These are phyloP conservation scores for Garcileccinum viscosum DNA, from an alignment of 1,284 basidiomycete genomes.

Conservation along the genomic window DNA sequence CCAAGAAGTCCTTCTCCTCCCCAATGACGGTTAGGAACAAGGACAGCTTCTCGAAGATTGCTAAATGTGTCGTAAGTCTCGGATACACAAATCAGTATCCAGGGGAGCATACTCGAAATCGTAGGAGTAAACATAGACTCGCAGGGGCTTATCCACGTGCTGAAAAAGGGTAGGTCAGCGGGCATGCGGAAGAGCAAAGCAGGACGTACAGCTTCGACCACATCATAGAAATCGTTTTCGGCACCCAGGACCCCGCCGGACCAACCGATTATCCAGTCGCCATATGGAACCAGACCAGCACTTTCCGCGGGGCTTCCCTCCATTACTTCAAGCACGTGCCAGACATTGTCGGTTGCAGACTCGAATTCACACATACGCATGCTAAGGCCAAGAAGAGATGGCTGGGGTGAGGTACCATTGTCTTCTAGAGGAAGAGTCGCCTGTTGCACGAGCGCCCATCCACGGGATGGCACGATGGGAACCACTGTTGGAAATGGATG, in stretches of 20 bases:
- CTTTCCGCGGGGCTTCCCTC: conserved; percentile 96
- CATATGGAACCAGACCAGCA: conserved; percentile 84
- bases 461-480: conserved; percentile 81
- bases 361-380: conserved; percentile 92
- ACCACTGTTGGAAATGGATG: conserved; percentile 64
- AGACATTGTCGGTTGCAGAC: conserved; percentile 88
- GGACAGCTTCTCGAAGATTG: conserved; percentile 87
- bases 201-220: conserved; percentile 84
- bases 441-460: conserved; percentile 71
- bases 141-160: conserved; percentile 92
- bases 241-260: conserved; percentile 89
- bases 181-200: conserved; percentile 9
- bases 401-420: conserved; percentile 52
- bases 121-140: conserved; percentile 95
- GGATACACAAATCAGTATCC: background rate
- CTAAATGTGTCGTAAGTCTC: conserved; percentile 47
- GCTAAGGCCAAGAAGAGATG: conserved; percentile 89
- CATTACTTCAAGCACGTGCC: conserved; percentile 97
- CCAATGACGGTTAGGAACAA: conserved; percentile 95
- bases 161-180: conserved; percentile 41
- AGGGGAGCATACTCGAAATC: conserved; percentile 88
- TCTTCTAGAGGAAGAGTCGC: conserved; percentile 43
- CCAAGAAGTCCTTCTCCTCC: conserved; percentile 93
- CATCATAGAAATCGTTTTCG: conserved; percentile 97
- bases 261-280: conserved; percentile 93